Conservation (phyloP, 2,329 filamentous ascomycete species). For the Teratosphaeria epicoccoides region DNA sequence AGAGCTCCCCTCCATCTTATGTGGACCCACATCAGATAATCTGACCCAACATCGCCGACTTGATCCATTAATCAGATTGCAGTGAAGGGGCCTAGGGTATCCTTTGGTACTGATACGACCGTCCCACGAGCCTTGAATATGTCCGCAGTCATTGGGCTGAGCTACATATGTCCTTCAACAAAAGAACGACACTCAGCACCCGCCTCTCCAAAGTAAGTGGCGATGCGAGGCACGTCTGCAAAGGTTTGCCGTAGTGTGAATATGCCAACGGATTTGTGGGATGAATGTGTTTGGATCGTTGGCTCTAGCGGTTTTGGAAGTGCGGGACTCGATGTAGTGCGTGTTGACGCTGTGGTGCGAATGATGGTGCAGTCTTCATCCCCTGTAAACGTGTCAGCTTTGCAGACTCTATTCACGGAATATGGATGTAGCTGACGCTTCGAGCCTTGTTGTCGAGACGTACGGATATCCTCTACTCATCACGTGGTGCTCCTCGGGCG, state of each 20-base stretch:
- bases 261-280: background rate
- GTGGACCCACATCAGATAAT: no score
- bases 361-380: background rate
- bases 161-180: background rate
- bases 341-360: background rate
- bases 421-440: background rate
- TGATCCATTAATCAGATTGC: background rate
- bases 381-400: background rate
- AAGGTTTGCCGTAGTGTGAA: background rate
- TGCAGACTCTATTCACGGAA: background rate
- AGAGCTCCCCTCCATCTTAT: no score
- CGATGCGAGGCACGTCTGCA: background rate
- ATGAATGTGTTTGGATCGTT: background rate
- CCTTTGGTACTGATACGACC: background rate
- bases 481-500: background rate
- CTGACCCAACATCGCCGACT: no score
- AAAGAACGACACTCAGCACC: background rate
- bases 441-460: constrained; percentile 3
- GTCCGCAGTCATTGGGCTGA: constrained; percentile 3
- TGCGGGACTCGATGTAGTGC: background rate
- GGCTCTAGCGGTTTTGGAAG: background rate
- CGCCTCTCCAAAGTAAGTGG: background rate
- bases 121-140: background rate
- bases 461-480: background rate
- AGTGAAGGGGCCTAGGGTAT: background rate